Evolutionary conservation across 2,329 filamentous ascomycete species (phyloP), one percentile per base, ranked within the genome.

Genomic region (Rugonectria rugulosa): DNA sequence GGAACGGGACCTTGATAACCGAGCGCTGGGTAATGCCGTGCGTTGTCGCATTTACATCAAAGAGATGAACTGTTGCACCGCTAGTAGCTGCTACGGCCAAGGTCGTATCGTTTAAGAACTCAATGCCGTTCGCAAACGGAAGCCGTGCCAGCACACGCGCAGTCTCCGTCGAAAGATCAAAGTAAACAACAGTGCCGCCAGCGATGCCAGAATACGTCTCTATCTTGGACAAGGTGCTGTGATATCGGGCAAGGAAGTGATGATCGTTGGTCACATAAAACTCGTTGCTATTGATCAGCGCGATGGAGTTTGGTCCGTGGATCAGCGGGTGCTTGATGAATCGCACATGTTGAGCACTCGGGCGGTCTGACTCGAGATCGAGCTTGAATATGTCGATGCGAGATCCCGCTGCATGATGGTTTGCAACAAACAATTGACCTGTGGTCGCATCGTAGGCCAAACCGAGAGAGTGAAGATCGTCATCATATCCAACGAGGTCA

Each of bases 201-300:
- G 76, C 70, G 1, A 70, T 50, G 1, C 63, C 64, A 1, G 74
- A 54, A 9, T 73, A 72, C 0, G 71, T 75, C 61, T 79, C 77
- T 0, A 74, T 2, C 1, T 53, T 48, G 8, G 68, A 61, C 0
- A 78, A 59, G 1, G 71, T 3, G 1, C 51, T 62, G 3, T 58
- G 53, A 7, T 70, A 47, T 3, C 56, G 57, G 10, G 62, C 54
- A 1, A 68, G 61, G 52, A 78, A 72, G 57, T 68, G 48, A 56
- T 78, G 74, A 53, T 75, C 72, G 40, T 78, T 79, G 3, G 75
- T 77, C 17, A 79, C 70, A 46, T 73, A 75, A 17, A 79, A 62
- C 52, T 78, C 75, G 3, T 70, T 63, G 7, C 53, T 58, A 50
- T 67, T 72, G 24, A 75, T 53, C 1, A 75, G 49, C 3, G 66